Evolutionary conservation across 805 yeast species (phyloP).

Genomic region (Gaillardinia entomophila): DNA sequence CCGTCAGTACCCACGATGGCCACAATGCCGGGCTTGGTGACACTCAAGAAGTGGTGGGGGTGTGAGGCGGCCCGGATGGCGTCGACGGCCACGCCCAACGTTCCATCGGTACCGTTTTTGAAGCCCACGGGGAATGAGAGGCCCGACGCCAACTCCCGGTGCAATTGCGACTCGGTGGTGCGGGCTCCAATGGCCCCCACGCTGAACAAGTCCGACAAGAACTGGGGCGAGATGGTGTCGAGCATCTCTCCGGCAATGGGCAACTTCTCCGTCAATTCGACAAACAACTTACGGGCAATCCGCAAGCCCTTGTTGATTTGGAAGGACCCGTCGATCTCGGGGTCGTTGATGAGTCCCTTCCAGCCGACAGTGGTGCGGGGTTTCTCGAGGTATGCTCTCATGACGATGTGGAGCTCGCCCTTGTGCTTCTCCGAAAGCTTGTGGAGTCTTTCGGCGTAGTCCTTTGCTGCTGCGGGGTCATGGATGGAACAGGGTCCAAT

Average conservation of each 20-base stretch:
- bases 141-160: constrained; percentile 95
- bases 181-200: constrained; percentile 99
- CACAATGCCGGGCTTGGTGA: constrained; percentile 93
- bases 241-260: constrained; percentile 98
- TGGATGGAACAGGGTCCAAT: constrained; percentile 98
- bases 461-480: constrained; percentile 88
- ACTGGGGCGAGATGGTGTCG: constrained; percentile 96
- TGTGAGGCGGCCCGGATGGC: constrained; percentile 89
- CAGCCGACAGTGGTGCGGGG: constrained; percentile 99
- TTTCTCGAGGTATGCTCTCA: constrained; percentile 97
- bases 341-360: constrained; percentile 97
- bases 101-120: constrained; percentile 97
- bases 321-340: constrained; percentile 89
- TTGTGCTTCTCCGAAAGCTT: constrained; percentile 55
- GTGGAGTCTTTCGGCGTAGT: constrained; percentile 68
- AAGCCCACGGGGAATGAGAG: constrained; percentile 97
- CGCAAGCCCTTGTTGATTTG: constrained; percentile 92
- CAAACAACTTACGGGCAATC: constrained; percentile 81
- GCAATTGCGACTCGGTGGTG: constrained; percentile 96
- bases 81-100: constrained; percentile 88
- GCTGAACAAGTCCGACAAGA: constrained; percentile 85
- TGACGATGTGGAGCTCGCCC: constrained; percentile 76
- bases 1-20: constrained; percentile 97
- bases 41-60: constrained; percentile 91
- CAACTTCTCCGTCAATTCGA: constrained; percentile 70